phyloP scores from a whole-genome alignment of 345 rosid genomes.

The Ailanthus altissimus region DNA sequence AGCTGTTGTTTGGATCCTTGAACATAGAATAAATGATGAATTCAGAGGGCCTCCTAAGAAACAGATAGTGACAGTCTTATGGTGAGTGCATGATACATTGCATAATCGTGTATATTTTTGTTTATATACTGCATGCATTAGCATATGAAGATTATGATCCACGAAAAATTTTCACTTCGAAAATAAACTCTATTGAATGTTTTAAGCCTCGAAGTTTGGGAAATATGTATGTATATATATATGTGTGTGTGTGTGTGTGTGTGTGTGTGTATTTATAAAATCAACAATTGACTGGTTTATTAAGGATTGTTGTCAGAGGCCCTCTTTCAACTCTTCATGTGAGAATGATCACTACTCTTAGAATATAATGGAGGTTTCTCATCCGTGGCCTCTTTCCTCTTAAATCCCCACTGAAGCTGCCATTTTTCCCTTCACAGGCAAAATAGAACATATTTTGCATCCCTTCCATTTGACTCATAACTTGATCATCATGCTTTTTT shows the following conservation, averaged over 20 bases:
- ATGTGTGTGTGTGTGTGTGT: too few relatives aligned
- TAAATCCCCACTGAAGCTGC: neutral
- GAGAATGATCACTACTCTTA: neutral
- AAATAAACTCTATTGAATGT: neutral
- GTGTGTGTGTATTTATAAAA: too few relatives aligned
- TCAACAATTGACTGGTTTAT: neutral
- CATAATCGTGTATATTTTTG: conserved; percentile 7
- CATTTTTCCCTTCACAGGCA: neutral
- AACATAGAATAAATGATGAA: conserved; percentile 83
- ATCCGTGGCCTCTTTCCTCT: neutral
- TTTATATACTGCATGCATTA: conserved; percentile 1
- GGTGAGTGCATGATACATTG: conserved; percentile 47
- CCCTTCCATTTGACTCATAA: conserved; percentile 8
- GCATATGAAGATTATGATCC: neutral
- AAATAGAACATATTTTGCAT: neutral
- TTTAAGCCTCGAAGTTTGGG: neutral
- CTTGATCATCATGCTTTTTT: neutral
- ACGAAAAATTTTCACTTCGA: neutral
- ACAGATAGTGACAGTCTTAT: conserved; percentile 65
- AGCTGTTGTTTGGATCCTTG: conserved; percentile 86
- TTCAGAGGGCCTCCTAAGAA: conserved; percentile 83
- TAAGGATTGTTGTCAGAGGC: too few relatives aligned
- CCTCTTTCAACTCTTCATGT: too few relatives aligned
- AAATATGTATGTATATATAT: too few relatives aligned
- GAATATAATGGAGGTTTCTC: neutral